Evolutionary conservation across 345 rosid genomes (phyloP).

Genomic region (Bruguiera parviflora): DNA sequence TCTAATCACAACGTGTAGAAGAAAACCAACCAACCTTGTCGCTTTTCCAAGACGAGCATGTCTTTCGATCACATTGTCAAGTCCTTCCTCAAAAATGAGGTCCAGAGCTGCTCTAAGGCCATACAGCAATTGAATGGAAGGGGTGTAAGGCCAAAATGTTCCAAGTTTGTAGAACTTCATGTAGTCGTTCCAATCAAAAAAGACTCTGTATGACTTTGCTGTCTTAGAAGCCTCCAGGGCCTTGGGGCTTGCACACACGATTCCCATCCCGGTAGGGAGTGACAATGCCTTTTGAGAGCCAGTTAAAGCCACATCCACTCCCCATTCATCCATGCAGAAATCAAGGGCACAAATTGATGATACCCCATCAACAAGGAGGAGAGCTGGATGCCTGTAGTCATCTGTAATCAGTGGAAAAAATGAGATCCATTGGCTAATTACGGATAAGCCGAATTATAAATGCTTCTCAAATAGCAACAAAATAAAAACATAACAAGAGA

Average conservation of each 20-base stretch:
- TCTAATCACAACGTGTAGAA: background rate
- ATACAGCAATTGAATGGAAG: conserved; percentile 86
- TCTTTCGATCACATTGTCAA: conserved; percentile 81
- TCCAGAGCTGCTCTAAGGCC: conserved; percentile 94
- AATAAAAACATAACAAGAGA: background rate
- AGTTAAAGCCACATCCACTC: conserved; percentile 90
- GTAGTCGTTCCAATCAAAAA: conserved; percentile 98
- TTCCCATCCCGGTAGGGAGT: conserved; percentile 92
- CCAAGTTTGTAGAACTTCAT: conserved; percentile 84
- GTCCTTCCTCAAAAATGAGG: conserved; percentile 93
- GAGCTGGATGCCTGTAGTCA: conserved; percentile 91
- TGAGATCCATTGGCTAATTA: background rate
- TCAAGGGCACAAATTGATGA: conserved; percentile 97
- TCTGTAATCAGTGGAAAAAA: conserved; percentile 41
- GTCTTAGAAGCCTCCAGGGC: conserved; percentile 90
- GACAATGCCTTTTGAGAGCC: conserved; percentile 99
- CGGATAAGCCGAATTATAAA: too few relatives aligned
- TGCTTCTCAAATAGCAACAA: background rate
- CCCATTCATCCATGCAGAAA: conserved; percentile 99
- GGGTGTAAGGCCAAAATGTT: conserved; percentile 94
- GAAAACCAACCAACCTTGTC: conserved; percentile 52
- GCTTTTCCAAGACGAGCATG: conserved; percentile 86
- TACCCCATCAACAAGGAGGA: conserved; percentile 91
- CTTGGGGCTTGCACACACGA: conserved; percentile 92
- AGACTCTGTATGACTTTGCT: conserved; percentile 78